A percentile compares a stretch with the other conserved stretches of the same genome.
Conservation (phyloP, 2,329 filamentous ascomycete genomes). For the Cercospora brassicicola region DNA sequence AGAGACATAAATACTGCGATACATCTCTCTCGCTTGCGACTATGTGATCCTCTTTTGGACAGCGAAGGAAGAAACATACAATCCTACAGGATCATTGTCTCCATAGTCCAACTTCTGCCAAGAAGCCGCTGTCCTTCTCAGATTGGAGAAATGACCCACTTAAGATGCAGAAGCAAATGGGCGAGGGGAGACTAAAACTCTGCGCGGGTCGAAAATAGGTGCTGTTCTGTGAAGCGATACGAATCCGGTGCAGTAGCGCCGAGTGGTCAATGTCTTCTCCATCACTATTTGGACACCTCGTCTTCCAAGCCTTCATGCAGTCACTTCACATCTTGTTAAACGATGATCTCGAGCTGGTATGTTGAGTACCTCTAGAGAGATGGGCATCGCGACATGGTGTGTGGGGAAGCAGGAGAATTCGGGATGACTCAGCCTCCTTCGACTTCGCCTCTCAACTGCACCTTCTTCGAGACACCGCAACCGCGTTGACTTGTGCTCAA, state of each 20-base stretch:
- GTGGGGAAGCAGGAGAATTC: neutral
- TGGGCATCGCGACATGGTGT: neutral
- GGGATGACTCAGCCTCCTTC: slow-evolving; percentile 1
- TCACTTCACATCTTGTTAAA: neutral
- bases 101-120: neutral
- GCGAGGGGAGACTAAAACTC: neutral
- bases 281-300: neutral
- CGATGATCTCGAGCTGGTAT: neutral
- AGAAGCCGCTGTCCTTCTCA: neutral
- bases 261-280: neutral
- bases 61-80: neutral
- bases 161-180: neutral
- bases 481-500: neutral
- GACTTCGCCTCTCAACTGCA: slow-evolving; percentile 7
- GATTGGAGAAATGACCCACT: neutral
- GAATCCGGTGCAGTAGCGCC: neutral
- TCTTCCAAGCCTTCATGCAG: neutral
- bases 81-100: slow-evolving; percentile 1
- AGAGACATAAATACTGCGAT: neutral
- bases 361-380: neutral
- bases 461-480: slow-evolving; percentile 13
- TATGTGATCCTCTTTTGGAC: neutral
- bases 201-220: neutral
- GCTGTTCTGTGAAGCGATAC: neutral
- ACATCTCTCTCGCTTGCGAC: neutral